Base-by-base conservation (phyloP, 1,139 yeast genomes). In the Debaryomyces psychrophilus region DNA sequence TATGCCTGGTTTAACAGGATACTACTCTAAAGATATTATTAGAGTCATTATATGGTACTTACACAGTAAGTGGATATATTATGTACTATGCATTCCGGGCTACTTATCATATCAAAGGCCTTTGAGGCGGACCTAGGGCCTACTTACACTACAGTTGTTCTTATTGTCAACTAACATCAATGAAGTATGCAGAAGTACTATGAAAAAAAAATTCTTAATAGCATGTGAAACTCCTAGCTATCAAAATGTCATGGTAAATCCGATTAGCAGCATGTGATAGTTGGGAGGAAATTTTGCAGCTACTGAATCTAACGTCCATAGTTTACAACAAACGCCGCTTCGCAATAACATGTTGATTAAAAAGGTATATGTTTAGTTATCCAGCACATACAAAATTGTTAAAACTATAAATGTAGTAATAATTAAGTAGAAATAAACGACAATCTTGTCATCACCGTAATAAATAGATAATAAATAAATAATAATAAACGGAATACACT, bases 381-480 rank as follows among this genome's bases (percentile, higher is more conserved):
- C 25, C 23, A 31, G 23, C 18, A 31, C 20, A 33, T 9, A 18
- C 25, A 33, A n/a, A 9, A 8, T n/a, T n/a, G 12, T 26, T 5
- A 26, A 26, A 26, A 9, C 28, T 8, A n/a, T 17, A 29, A 15
- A 14, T 12, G 25, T 33, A 18, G 20, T 31, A 31, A 18, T 17
- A 18, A 33, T 33, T 33, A 33, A 20, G 36, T 15, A 18, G 36
- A 33, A 33, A 33, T 33, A 33, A 33, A 33, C 14, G 17, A 29
- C 20, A 8, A 18, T 4, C 18, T 11, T 17, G 17, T 12, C 22
- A 31, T 8, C 25, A 31, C 12, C 23, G 33, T 18, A 27, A 31
- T 20, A 33, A 43, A 37, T 25, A 44, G 33, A 31, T 39, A 44
- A 39, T 26, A 33, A 37, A 25, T 31, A 26, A 23, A 29, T 34